Evolutionary conservation across 306 rosid species (phyloP).

Genomic region (Inga oerstediana): DNA sequence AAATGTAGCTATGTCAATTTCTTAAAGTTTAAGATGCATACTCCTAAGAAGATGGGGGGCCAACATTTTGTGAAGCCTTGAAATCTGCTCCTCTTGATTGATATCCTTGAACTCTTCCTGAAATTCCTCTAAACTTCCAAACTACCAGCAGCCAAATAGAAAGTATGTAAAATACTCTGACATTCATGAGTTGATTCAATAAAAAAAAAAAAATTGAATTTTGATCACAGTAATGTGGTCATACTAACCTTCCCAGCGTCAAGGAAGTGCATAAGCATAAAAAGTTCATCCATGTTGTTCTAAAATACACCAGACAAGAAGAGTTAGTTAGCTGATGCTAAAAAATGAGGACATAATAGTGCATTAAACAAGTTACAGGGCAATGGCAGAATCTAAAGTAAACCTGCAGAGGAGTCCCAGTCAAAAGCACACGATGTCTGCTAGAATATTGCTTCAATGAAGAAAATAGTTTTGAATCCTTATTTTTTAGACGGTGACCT

Average conservation of each 20-base stretch:
- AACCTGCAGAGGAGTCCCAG: conserved; percentile 89
- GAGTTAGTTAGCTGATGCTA: background rate
- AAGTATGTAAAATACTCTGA: background rate
- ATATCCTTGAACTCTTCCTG: conserved; percentile 84
- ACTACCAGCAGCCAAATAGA: conserved; percentile 45
- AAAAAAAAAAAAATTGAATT: conserved; percentile 8
- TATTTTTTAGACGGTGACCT: conserved; percentile 85
- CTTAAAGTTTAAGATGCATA: conserved; percentile 39
- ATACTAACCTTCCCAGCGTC: conserved; percentile 73
- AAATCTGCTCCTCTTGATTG: conserved; percentile 79
- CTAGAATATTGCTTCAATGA: conserved; percentile 62
- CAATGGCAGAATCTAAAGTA: conserved; percentile 28
- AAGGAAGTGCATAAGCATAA: conserved; percentile 83
- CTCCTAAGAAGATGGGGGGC: conserved; percentile 82
- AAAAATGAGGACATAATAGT: conserved; percentile 3
- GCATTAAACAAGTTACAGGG: conserved; percentile 5
- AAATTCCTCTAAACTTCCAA: conserved; percentile 78
- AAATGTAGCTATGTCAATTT: background rate
- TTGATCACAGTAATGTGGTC: conserved; percentile 2
- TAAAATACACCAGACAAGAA: conserved; percentile 38
- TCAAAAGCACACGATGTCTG: conserved; percentile 68
- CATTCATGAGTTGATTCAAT: background rate
- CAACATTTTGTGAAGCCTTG: conserved; percentile 72
- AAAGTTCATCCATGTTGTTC: conserved; percentile 76
- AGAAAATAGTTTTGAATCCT: conserved; percentile 80